Conservation (phyloP, 2,329 filamentous ascomycete species). For the Setomelanomma holmii region DNA sequence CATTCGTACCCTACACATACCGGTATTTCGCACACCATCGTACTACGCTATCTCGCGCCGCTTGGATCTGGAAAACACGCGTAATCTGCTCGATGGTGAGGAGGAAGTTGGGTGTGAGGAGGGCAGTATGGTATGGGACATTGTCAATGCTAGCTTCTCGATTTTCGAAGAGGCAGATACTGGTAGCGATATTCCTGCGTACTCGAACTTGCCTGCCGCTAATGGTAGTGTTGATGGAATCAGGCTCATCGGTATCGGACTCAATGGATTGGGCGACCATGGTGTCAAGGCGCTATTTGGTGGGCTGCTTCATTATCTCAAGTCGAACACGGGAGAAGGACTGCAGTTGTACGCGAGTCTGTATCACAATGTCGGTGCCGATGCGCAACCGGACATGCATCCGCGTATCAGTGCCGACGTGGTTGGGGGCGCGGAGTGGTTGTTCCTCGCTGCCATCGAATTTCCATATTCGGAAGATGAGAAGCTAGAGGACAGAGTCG, state of each 20-base stretch:
- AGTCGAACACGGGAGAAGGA: background rate
- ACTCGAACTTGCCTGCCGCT: too few species aligned
- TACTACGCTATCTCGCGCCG: constrained; percentile 12
- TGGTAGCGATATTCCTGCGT: background rate
- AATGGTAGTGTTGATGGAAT: background rate
- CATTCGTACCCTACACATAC: constrained; percentile 6
- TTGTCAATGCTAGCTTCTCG: constrained; percentile 20
- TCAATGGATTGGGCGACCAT: too few species aligned
- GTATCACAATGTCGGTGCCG: constrained; percentile 13
- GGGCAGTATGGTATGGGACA: constrained; percentile 23
- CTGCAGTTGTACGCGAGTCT: constrained; percentile 3
- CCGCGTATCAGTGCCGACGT: constrained; percentile 12
- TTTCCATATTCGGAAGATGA: constrained; percentile 1
- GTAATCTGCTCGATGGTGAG: constrained; percentile 10
- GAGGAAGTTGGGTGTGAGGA: constrained; percentile 4
- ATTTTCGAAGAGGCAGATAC: constrained; percentile 7
- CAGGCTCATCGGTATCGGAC: too few species aligned
- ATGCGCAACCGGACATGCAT: constrained; percentile 24
- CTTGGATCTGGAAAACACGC: constrained; percentile 23
- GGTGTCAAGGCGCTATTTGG: too few species aligned
- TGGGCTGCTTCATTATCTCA: too few species aligned
- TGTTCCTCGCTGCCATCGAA: constrained; percentile 3
- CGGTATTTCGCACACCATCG: constrained; percentile 1
- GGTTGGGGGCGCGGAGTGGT: constrained; percentile 17
- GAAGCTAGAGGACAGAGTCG: constrained; percentile 5